phyloP scores from a whole-genome alignment of 306 rosid genomes.

The Dryas drummondii region DNA sequence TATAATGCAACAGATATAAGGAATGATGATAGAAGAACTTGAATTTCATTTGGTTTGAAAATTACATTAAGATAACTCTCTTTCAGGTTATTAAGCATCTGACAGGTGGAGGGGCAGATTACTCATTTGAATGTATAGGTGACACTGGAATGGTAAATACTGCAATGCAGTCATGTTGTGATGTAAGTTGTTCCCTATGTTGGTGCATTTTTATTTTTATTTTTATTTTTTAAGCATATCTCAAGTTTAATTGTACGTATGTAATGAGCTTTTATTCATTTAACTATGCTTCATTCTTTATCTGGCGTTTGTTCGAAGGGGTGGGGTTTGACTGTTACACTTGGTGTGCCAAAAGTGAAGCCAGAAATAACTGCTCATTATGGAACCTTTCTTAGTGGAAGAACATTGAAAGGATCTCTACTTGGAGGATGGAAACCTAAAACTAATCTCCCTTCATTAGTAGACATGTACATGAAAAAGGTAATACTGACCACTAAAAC shows the following conservation, averaged over 20 bases:
- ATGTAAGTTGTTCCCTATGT: slow-evolving; percentile 46
- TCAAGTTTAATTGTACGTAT: slow-evolving; percentile 13
- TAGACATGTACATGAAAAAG: slow-evolving; percentile 81
- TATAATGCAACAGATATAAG: slow-evolving; percentile 3
- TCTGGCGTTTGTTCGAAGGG: slow-evolving; percentile 48
- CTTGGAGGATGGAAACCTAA: slow-evolving; percentile 99
- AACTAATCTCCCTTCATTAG: slow-evolving; percentile 83
- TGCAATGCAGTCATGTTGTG: slow-evolving; percentile 90
- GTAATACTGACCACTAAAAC: slow-evolving; percentile 32
- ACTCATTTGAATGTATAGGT: slow-evolving; percentile 88
- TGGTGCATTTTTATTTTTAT: neutral
- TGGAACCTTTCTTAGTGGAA: slow-evolving; percentile 62
- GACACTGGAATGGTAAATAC: slow-evolving; percentile 87
- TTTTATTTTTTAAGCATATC: slow-evolving; percentile 3
- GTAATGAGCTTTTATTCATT: slow-evolving; percentile 12
- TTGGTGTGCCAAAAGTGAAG: slow-evolving; percentile 85
- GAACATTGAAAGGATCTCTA: slow-evolving; percentile 84
- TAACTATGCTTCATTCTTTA: slow-evolving; percentile 16
- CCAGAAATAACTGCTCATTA: slow-evolving; percentile 88
- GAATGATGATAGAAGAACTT: neutral
- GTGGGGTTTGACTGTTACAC: slow-evolving; percentile 92
- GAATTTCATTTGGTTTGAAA: slow-evolving; percentile 12
- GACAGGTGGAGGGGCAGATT: slow-evolving; percentile 94
- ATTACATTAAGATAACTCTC: slow-evolving; percentile 23
- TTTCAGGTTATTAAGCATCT: slow-evolving; percentile 72